Evolutionary conservation across 257 asterid genomes (phyloP), one percentile per base, ranked within the genome.

Genomic region (Plantago elongata): DNA sequence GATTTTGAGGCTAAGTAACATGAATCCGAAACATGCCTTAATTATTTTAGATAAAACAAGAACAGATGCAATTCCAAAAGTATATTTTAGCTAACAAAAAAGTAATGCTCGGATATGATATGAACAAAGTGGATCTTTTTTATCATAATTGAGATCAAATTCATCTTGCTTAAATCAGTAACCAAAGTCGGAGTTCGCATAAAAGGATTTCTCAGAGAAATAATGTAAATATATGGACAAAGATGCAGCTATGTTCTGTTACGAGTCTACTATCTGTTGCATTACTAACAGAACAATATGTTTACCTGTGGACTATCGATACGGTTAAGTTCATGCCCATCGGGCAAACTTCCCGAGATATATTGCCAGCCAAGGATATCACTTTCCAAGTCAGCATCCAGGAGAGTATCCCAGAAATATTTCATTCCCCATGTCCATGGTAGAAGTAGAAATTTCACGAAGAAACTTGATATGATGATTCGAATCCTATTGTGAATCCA

Each of bases 381-480:
- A 10, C 86, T 76, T 76, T 92, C 98, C 79, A 92, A 69, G 64
- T 92, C 96, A 1, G 98, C 97, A 64, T 92, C 98, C 63, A 92
- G 78, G 44, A 88, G 96, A 17, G 96, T 86, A 66, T 91, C 98
- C 98, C 98, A 91, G 11, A 91, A 91, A 61, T 92, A 92, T 73
- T 82, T 88, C 95, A 92, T 88, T 54, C 98, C 98, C 98, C 98
- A 88, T 60, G 84, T 95, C 97, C 98, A 92, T 5, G 98, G 97
- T 13, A 88, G 64, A 69, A 89, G 86, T 55, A 92, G 77, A 73
- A 92, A 79, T 77, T 92, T 88, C 50, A 91, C 98, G 52, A 62
- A 88, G 72, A 91, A 91, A 62, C 98, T 79, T 11, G 95, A 83
- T 27, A 88, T 97, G 10, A 92, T 83, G 30, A 88, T 87, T 69